These are phyloP conservation scores for Leucocoprinus sp. DNA, from an alignment of 768 basidiomycete genomes.

Conservation along the genomic window DNA sequence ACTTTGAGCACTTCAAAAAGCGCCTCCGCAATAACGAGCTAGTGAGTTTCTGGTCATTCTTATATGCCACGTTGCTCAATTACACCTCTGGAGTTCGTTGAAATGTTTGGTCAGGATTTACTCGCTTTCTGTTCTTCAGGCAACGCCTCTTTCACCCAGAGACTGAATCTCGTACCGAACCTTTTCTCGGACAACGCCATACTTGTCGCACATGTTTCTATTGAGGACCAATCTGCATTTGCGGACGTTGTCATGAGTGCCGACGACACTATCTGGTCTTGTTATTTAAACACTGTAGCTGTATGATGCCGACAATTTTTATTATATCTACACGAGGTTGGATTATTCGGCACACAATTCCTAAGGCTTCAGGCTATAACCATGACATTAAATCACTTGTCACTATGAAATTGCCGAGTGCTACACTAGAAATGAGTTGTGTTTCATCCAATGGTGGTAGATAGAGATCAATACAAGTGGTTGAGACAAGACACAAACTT, in stretches of 20 bases:
- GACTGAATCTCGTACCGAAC: constrained; percentile 39
- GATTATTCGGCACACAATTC: no score
- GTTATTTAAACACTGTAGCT: constrained; percentile 13
- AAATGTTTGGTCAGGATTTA: constrained; percentile 41
- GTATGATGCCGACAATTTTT: background rate
- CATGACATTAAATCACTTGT: no score
- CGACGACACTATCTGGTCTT: constrained; percentile 32
- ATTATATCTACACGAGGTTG: background rate
- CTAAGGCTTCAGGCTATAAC: no score
- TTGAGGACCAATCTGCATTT: constrained; percentile 54
- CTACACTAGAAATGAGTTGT: no score
- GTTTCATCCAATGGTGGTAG: no score
- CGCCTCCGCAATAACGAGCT: constrained; percentile 45
- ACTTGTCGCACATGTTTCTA: constrained; percentile 47
- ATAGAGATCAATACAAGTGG: no score
- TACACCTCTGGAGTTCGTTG: constrained; percentile 40
- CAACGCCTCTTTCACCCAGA: constrained; percentile 35
- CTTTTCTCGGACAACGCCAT: constrained; percentile 37
- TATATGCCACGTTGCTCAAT: background rate
- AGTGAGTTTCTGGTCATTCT: constrained; percentile 27
- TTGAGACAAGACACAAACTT: no score
- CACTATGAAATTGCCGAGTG: no score
- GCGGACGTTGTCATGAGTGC: constrained; percentile 40
- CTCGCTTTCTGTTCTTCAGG: constrained; percentile 53
- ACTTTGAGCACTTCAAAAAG: constrained; percentile 41